A percentile compares a stretch with the other conserved stretches of the same genome.
Evolutionary conservation across 2,329 filamentous ascomycete species (phyloP).

Genomic region (Chrysosporium keratinophilum): DNA sequence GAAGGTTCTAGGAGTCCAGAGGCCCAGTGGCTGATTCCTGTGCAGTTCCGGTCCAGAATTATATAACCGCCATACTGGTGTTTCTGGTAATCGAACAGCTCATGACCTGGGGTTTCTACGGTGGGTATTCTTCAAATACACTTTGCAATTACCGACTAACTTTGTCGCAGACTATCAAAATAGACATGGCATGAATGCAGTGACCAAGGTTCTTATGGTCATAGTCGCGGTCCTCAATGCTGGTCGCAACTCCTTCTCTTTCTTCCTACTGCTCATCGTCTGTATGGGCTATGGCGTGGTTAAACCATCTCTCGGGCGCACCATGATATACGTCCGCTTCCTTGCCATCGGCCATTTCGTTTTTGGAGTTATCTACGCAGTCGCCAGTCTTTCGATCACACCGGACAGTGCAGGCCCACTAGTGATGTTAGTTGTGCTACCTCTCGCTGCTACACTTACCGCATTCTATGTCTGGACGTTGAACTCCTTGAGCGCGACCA

Average conservation of each 20-base stretch:
- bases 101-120: slow-evolving; percentile 97
- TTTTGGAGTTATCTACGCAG: slow-evolving; percentile 86
- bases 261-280: slow-evolving; percentile 93
- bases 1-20: background rate
- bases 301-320: slow-evolving; percentile 79
- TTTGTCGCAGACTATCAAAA: slow-evolving; percentile 68
- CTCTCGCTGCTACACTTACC: slow-evolving; percentile 80
- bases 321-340: slow-evolving; percentile 88
- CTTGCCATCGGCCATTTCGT: slow-evolving; percentile 87
- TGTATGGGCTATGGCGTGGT: slow-evolving; percentile 99
- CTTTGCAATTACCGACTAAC: slow-evolving; percentile 26
- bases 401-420: slow-evolving; percentile 83
- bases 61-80: slow-evolving; percentile 91
- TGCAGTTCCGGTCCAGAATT: slow-evolving; percentile 87
- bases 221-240: slow-evolving; percentile 90
- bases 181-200: slow-evolving; percentile 69
- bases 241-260: slow-evolving; percentile 91
- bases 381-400: slow-evolving; percentile 78
- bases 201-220: slow-evolving; percentile 76
- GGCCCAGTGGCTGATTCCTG: slow-evolving; percentile 25
- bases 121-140: slow-evolving; percentile 36
- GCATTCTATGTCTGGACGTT: slow-evolving; percentile 98
- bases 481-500: slow-evolving; percentile 85
- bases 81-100: slow-evolving; percentile 94
- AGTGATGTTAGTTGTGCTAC: slow-evolving; percentile 84